Evolutionary conservation across 2,329 filamentous ascomycete species (phyloP).

Genomic region (Ceratocystis albifundus): DNA sequence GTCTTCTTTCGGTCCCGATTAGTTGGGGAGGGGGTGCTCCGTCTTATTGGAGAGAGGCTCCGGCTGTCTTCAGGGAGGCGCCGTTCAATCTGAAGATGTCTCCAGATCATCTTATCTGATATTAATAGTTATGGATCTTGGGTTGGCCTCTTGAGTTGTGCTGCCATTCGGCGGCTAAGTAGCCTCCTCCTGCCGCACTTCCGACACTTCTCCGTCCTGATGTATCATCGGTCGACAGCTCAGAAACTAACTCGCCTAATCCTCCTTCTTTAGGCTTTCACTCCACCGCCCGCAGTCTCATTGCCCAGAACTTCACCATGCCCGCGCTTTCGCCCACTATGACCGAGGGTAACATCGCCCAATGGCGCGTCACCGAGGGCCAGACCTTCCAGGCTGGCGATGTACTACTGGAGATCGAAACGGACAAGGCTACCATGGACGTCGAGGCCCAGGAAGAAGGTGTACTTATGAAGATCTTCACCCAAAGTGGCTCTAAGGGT

Average conservation of each 20-base stretch:
- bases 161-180: not conserved
- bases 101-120: not conserved
- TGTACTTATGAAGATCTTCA: slow-evolving; percentile 69
- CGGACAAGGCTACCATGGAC: slow-evolving; percentile 90
- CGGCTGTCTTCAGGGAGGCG: not conserved
- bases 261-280: slow-evolving; percentile 44
- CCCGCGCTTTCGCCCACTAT: slow-evolving; percentile 84
- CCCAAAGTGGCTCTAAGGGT: slow-evolving; percentile 60
- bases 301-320: slow-evolving; percentile 82
- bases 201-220: not conserved
- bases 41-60: not conserved
- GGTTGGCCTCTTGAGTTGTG: not conserved
- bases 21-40: not conserved
- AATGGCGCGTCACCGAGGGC: slow-evolving; percentile 79
- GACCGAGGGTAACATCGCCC: slow-evolving; percentile 82
- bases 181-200: not conserved
- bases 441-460: slow-evolving; percentile 88
- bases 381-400: slow-evolving; percentile 72
- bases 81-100: not conserved
- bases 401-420: slow-evolving; percentile 84
- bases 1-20: not conserved
- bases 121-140: not conserved
- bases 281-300: slow-evolving; percentile 47
- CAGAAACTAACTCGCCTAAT: slow-evolving; percentile 4
- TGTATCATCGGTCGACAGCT: not conserved